These are phyloP conservation scores for Ogataea populi-albae DNA, from an alignment of 805 yeast genomes.

Conservation along the genomic window DNA sequence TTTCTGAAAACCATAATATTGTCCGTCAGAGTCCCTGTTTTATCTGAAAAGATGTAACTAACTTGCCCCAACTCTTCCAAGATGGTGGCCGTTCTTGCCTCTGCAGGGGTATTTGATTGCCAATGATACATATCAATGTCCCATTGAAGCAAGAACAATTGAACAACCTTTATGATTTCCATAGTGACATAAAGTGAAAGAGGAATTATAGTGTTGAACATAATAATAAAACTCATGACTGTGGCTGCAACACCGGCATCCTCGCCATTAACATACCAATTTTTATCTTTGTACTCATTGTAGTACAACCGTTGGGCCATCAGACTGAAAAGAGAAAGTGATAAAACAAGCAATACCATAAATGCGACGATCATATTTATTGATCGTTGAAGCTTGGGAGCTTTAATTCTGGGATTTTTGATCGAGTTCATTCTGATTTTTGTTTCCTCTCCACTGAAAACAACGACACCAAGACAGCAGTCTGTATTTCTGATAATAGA, in stretches of 20 bases:
- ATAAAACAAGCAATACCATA: slow-evolving; percentile 80
- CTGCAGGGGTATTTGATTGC: slow-evolving; percentile 85
- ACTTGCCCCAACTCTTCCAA: slow-evolving; percentile 97
- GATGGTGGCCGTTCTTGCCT: slow-evolving; percentile 91
- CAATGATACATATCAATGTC: slow-evolving; percentile 94
- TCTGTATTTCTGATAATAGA: slow-evolving; percentile 83
- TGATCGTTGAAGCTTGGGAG: slow-evolving; percentile 83
- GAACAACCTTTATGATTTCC: slow-evolving; percentile 92
- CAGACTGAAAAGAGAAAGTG: slow-evolving; percentile 74
- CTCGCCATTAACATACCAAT: slow-evolving; percentile 72
- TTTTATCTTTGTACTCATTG: slow-evolving; percentile 38
- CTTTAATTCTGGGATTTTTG: slow-evolving; percentile 83
- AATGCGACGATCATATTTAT: slow-evolving; percentile 81
- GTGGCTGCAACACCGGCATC: slow-evolving; percentile 88
- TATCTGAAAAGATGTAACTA: slow-evolving; percentile 90
- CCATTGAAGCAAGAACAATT: slow-evolving; percentile 74
- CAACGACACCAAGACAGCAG: slow-evolving; percentile 70
- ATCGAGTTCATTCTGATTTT: slow-evolving; percentile 94
- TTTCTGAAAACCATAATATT: slow-evolving; percentile 91
- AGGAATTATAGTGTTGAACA: slow-evolving; percentile 96
- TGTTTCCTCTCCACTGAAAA: slow-evolving; percentile 94
- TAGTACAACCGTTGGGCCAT: slow-evolving; percentile 67
- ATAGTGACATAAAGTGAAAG: slow-evolving; percentile 91
- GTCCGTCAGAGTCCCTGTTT: slow-evolving; percentile 96
- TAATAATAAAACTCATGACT: slow-evolving; percentile 92